Evolutionary conservation across 1,284 basidiomycete species (phyloP).

Genomic region (Rhodotorula sp.): DNA sequence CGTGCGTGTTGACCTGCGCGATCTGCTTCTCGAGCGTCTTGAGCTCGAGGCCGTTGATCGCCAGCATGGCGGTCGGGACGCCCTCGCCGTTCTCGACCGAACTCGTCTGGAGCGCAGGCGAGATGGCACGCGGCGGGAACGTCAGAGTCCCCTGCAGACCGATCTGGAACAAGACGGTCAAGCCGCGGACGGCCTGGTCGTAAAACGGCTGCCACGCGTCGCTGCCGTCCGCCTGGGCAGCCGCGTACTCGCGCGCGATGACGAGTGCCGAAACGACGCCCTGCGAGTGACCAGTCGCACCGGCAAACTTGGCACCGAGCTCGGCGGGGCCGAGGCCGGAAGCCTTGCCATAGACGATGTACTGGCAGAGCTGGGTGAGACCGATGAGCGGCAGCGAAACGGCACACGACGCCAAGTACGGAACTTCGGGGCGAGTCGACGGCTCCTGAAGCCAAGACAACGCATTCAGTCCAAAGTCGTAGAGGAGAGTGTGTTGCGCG

Average conservation of each 20-base stretch:
- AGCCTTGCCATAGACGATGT: constrained; percentile 59
- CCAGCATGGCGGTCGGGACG: constrained; percentile 87
- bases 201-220: constrained; percentile 70
- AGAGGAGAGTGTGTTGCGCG: constrained; percentile 51
- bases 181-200: constrained; percentile 73
- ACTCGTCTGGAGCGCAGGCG: constrained; percentile 82
- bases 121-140: constrained; percentile 89
- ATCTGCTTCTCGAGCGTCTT: constrained; percentile 79
- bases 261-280: constrained; percentile 90
- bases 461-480: constrained; percentile 77
- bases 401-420: constrained; percentile 94
- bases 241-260: constrained; percentile 56
- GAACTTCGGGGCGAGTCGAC: constrained; percentile 66
- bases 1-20: constrained; percentile 80
- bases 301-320: constrained; percentile 70
- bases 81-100: constrained; percentile 90
- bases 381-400: constrained; percentile 94
- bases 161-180: constrained; percentile 89
- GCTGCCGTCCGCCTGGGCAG: constrained; percentile 13
- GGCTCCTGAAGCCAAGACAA: constrained; percentile 77
- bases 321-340: constrained; percentile 60
- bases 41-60: constrained; percentile 76
- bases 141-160: constrained; percentile 66
- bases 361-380: constrained; percentile 90
- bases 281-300: constrained; percentile 94